These are phyloP conservation scores for Lachnellula arida DNA, from an alignment of 2,329 filamentous ascomycete genomes.

Conservation along the genomic window DNA sequence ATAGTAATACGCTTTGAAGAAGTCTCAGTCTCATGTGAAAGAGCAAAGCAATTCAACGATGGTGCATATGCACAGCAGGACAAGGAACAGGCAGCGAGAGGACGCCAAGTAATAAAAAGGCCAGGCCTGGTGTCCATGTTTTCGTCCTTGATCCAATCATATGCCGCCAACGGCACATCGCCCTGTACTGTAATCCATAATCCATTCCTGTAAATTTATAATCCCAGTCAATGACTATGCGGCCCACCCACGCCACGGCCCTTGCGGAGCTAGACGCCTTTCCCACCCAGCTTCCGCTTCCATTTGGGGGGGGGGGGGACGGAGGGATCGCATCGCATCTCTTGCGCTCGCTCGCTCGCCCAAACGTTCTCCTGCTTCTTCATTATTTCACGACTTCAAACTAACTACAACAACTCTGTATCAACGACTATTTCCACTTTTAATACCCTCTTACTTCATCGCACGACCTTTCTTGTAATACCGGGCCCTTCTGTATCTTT, in stretches of 20 bases:
- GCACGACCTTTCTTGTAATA: constrained; percentile 8
- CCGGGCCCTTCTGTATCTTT: constrained; percentile 21
- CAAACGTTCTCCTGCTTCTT: not conserved
- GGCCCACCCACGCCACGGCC: not conserved
- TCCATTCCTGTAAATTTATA: too few relatives aligned
- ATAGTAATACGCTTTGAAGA: not conserved
- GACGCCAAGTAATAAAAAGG: too few relatives aligned
- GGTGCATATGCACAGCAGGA: too few relatives aligned
- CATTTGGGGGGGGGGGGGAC: not conserved
- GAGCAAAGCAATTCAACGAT: not conserved
- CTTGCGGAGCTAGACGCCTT: not conserved
- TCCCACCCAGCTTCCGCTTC: not conserved
- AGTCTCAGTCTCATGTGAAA: not conserved
- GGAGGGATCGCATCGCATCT: not conserved
- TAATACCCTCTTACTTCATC: constrained; percentile 3
- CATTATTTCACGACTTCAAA: not conserved
- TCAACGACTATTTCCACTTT: constrained; percentile 1
- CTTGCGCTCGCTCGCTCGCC: not conserved
- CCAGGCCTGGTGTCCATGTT: too few relatives aligned
- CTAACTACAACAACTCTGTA: not conserved
- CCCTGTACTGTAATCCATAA: too few relatives aligned
- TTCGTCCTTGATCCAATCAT: too few relatives aligned
- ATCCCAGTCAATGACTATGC: too few relatives aligned
- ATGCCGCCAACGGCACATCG: too few relatives aligned
- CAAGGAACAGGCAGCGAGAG: too few relatives aligned